A percentile compares a stretch with the other conserved stretches of the same genome.
Evolutionary conservation across 345 rosid species (phyloP).

Genomic region (Heritiera littoralis): DNA sequence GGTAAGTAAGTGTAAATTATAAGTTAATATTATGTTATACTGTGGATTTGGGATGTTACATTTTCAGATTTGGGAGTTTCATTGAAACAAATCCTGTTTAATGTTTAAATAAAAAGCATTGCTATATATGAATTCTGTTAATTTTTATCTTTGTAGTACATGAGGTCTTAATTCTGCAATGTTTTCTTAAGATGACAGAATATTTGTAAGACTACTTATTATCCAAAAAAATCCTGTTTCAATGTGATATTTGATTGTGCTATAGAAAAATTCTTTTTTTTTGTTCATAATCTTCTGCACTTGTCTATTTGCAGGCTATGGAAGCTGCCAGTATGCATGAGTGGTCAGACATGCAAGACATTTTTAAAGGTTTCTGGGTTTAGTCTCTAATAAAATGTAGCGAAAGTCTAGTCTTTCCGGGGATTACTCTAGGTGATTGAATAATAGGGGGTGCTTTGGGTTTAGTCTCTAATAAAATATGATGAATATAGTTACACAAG

Average conservation of each 20-base stretch:
- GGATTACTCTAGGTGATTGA: not conserved
- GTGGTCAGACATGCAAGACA: not conserved
- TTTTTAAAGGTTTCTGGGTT: not conserved
- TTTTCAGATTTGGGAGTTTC: not conserved
- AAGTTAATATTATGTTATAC: too few species aligned
- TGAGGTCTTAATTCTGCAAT: not conserved
- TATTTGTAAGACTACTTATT: too few species aligned
- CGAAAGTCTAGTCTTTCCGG: not conserved
- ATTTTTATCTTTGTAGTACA: too few species aligned
- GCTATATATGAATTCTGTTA: too few species aligned
- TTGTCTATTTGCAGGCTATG: conserved; percentile 18
- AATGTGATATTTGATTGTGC: not conserved
- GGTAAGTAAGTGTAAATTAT: too few species aligned
- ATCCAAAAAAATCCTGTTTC: too few species aligned
- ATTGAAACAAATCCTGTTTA: not conserved
- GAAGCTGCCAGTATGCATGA: conserved; percentile 11
- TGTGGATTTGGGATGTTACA: too few species aligned
- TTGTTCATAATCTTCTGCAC: not conserved
- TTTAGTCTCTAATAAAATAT: not conserved
- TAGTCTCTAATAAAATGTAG: not conserved
- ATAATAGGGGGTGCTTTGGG: not conserved
- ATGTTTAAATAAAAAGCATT: too few species aligned
- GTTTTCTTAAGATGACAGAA: too few species aligned
- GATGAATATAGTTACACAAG: not conserved
- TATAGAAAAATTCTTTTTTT: not conserved